Percentiles rank a stretch among this genome's conserved stretches.
These are phyloP conservation scores for Globisporangium emineosum DNA, from an alignment of 352 stramenopile genomes.

Conservation along the genomic window DNA sequence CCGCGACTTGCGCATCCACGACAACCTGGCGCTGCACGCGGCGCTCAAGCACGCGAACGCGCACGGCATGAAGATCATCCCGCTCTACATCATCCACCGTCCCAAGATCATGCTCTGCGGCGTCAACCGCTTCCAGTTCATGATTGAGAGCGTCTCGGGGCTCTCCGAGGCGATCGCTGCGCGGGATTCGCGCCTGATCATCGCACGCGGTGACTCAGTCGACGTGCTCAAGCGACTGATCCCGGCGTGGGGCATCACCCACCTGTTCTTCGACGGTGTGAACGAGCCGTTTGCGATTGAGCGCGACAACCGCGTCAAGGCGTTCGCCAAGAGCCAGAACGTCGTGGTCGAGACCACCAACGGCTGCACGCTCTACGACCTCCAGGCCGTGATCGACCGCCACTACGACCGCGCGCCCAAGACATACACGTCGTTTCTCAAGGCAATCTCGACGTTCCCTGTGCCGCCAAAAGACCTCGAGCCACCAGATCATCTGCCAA, in stretches of 20 bases:
- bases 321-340: slow-evolving; percentile 38
- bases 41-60: slow-evolving; percentile 42
- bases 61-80: slow-evolving; percentile 53
- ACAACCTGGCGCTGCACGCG: slow-evolving; percentile 92
- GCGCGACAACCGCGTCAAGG: slow-evolving; percentile 69
- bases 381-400: slow-evolving; percentile 56
- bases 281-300: slow-evolving; percentile 89
- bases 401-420: slow-evolving; percentile 58
- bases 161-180: slow-evolving; percentile 66
- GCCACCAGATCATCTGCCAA: slow-evolving; percentile 40
- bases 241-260: slow-evolving; percentile 83
- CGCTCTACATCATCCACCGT: slow-evolving; percentile 89
- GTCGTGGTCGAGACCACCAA: slow-evolving; percentile 74
- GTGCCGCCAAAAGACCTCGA: slow-evolving; percentile 45
- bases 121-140: slow-evolving; percentile 88
- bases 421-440: slow-evolving; percentile 75
- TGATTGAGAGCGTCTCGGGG: slow-evolving; percentile 91
- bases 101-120: slow-evolving; percentile 83
- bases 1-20: slow-evolving; percentile 94
- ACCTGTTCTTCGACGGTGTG: slow-evolving; percentile 91
- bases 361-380: slow-evolving; percentile 71
- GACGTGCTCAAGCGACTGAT: slow-evolving; percentile 82
- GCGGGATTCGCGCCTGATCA: slow-evolving; percentile 60
- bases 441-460: slow-evolving; percentile 47
- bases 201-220: slow-evolving; percentile 71